Conservation (phyloP, 306 rosid genomes). For the Glycine latifolia region DNA sequence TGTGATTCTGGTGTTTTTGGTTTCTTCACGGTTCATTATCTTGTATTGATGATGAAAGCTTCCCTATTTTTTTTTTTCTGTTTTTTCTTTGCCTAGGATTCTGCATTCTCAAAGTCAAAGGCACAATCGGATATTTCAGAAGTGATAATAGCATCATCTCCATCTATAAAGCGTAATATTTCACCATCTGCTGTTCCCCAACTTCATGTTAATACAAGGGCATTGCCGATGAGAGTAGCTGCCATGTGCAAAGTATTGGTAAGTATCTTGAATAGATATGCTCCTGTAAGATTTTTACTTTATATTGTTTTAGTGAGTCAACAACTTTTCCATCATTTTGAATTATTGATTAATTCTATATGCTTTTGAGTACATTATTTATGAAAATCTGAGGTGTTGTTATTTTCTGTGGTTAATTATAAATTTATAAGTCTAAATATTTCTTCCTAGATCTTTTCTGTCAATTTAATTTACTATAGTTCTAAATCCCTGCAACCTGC, state of each 20-base stretch:
- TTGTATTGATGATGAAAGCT: constrained; percentile 2
- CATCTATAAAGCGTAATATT: constrained; percentile 48
- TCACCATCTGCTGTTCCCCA: constrained; percentile 62
- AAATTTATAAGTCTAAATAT: neutral
- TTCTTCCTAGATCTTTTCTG: neutral
- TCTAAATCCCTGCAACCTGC: neutral
- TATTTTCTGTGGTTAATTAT: constrained; percentile 1
- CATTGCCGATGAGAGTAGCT: constrained; percentile 73
- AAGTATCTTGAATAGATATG: constrained; percentile 44
- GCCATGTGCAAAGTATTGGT: constrained; percentile 82
- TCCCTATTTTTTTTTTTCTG: neutral
- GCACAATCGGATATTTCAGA: constrained; percentile 61
- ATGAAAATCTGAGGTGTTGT: neutral
- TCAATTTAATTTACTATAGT: neutral
- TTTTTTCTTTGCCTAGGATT: constrained; percentile 55
- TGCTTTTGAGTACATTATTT: neutral
- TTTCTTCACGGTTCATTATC: neutral
- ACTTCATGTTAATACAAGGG: constrained; percentile 57
- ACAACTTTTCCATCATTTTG: constrained; percentile 3
- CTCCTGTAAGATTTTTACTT: neutral
- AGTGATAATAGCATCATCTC: constrained; percentile 69
- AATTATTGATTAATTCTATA: constrained; percentile 6
- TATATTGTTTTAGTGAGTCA: neutral
- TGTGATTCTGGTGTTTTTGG: constrained; percentile 24
- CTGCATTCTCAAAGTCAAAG: constrained; percentile 69